These are phyloP conservation scores for Jacaranda mimosifolia DNA, from an alignment of 257 asterid genomes.

Conservation along the genomic window DNA sequence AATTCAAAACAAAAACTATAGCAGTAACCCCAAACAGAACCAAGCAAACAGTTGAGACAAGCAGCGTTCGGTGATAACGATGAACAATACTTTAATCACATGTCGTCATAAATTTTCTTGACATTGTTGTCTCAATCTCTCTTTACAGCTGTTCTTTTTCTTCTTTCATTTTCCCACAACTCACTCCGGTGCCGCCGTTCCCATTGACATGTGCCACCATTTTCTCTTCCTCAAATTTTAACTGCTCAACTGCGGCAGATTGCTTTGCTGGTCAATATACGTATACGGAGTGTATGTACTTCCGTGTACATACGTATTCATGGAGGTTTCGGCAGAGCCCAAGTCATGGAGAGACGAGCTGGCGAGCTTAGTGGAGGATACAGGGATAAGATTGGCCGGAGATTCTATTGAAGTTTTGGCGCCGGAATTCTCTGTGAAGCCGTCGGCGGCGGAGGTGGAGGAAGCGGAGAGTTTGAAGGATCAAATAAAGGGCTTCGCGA, in stretches of 20 bases:
- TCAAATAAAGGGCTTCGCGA: conserved; percentile 81
- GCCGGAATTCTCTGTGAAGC: conserved; percentile 46
- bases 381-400: conserved; percentile 57
- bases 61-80: background rate
- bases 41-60: conserved; percentile 18
- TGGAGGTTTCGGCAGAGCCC: conserved; percentile 64
- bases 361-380: conserved; percentile 76
- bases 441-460: conserved; percentile 34
- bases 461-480: conserved; percentile 77
- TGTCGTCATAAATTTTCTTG: conserved; percentile 1
- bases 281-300: conserved; percentile 26
- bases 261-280: background rate
- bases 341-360: conserved; percentile 85
- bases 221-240: conserved; percentile 13
- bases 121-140: conserved; percentile 15
- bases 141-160: conserved; percentile 40
- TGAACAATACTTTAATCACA: background rate
- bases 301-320: conserved; percentile 22
- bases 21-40: background rate
- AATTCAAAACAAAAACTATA: background rate
- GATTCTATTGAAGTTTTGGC: conserved; percentile 46
- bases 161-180: conserved; percentile 12
- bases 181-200: conserved; percentile 17
- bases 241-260: background rate
- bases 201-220: conserved; percentile 1